These are phyloP conservation scores for Pleurotus salmoneostramineus DNA, from an alignment of 768 basidiomycete genomes.

Conservation along the genomic window DNA sequence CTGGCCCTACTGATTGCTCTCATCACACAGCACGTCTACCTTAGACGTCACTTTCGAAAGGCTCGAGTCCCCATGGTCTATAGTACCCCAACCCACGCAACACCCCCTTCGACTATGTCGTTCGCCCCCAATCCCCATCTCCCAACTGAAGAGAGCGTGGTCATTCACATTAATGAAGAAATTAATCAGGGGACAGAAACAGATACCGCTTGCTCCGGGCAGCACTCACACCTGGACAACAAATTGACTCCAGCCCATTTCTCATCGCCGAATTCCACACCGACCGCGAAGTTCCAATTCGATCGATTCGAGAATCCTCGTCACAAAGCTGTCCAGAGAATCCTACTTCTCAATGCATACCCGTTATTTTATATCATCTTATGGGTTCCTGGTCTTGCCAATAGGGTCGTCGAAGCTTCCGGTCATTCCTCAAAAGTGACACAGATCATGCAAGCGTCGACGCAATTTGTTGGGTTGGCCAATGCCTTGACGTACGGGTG, in stretches of 20 bases:
- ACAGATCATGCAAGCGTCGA: slow-evolving; percentile 11
- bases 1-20: not conserved
- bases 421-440: slow-evolving; percentile 5
- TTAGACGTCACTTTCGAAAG: not conserved
- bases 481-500: slow-evolving; percentile 13
- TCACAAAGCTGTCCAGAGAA: slow-evolving; percentile 3
- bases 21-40: not conserved
- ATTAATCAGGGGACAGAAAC: not conserved
- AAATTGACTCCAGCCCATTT: not conserved
- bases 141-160: not conserved
- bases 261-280: not conserved
- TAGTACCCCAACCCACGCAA: not conserved
- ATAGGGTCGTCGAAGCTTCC: slow-evolving; percentile 11
- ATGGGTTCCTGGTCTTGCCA: slow-evolving; percentile 13
- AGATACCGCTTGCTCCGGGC: not conserved
- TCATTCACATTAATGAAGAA: not conserved
- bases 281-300: not conserved
- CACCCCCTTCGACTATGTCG: not conserved
- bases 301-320: not conserved
- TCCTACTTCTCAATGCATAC: slow-evolving; percentile 13
- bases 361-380: slow-evolving; percentile 14
- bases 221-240: not conserved
- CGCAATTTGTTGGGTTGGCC: slow-evolving; percentile 11
- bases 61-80: not conserved
- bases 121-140: not conserved